Evolutionary conservation across 2,329 filamentous ascomycete genomes (phyloP), one percentile per base, ranked within the genome.

Genomic region (Rhynchosporium secalis): DNA sequence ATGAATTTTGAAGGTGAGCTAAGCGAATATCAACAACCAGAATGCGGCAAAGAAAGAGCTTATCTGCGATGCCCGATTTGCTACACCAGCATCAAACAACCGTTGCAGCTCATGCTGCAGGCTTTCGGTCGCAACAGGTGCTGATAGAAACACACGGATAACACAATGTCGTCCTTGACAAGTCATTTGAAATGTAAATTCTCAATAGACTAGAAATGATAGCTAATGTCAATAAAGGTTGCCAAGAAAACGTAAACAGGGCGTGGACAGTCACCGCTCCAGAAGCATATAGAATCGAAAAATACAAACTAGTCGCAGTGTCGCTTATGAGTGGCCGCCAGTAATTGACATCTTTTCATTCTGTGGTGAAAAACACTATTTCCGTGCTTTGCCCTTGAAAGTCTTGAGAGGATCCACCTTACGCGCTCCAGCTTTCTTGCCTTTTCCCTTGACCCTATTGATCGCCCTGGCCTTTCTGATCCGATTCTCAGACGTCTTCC

Each of bases 381-480:
- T 72, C 61, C 68, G 65, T 26, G 64, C 62, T 54, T 70, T 72
- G 28, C 84, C 84, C 75, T 91, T 96, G 76, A 97, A 95, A 8
- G 89, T 93, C 80, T 94, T 96, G 73, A 97, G 79, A 6, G 94
- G 93, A 79, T 98, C 92, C 58, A 84, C 79, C 76, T 88, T 94
- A 71, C 86, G 84, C n/a, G 81, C 79, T 46, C 79, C 81, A 40
- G 77, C 77, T 74, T 83, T 86, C 69, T 78, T 81, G 52, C 63
- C 82, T 78, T 64, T 86, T 67, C 77, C 80, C 46, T 77, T 78
- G 65, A 77, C 73, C 66, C 83, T 79, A 69, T 80, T 81, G 55
- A 73, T 73, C 46, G 70, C 68, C 54, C 82, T 79, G 36, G 72
- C 73, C 52, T 75, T 70, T 73, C 71, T 65, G 46, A 73, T 75